Conservation (phyloP, 371 early-diverging fungal genomes). For the Quaeritorhiza haematococci region DNA sequence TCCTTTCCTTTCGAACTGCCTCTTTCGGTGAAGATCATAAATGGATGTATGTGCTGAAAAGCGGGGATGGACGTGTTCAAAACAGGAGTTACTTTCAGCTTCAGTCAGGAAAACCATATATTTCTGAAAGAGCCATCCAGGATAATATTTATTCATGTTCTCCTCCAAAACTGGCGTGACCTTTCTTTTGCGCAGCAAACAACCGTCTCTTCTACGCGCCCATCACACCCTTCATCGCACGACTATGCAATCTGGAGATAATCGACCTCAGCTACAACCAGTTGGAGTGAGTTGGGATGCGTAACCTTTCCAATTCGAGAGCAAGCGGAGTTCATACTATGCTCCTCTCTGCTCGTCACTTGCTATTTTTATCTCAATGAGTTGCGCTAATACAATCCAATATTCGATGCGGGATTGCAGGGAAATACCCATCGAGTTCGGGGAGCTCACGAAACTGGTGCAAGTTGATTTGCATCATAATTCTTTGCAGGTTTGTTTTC, state of each 20-base stretch:
- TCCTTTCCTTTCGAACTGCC: conserved; percentile 37
- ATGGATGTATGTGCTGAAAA: conserved; percentile 13
- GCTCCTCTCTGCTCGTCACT: conserved; percentile 26
- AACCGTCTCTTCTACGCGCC: conserved; percentile 40
- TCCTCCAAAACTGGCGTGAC: not conserved
- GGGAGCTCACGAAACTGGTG: conserved; percentile 43
- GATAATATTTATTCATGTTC: too few relatives aligned
- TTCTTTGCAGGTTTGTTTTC: conserved; percentile 33
- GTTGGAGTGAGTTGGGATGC: conserved; percentile 51
- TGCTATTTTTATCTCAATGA: conserved; percentile 9
- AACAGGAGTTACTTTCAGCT: too few relatives aligned
- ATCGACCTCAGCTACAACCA: conserved; percentile 53
- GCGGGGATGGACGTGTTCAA: too few relatives aligned
- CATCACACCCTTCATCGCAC: conserved; percentile 30
- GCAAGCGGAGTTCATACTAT: conserved; percentile 31
- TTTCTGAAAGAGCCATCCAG: too few relatives aligned
- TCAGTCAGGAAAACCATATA: too few relatives aligned
- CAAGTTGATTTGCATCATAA: conserved; percentile 45
- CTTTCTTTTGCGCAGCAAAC: conserved; percentile 6
- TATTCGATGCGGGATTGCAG: conserved; percentile 4
- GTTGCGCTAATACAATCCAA: not conserved
- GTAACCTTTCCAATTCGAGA: too few relatives aligned
- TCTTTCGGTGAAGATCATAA: conserved; percentile 17
- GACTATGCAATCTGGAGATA: conserved; percentile 39
- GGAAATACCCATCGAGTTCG: conserved; percentile 39